Evolutionary conservation across 2,329 filamentous ascomycete genomes (phyloP), one percentile per base, ranked within the genome.

Genomic region (Claviceps africana): DNA sequence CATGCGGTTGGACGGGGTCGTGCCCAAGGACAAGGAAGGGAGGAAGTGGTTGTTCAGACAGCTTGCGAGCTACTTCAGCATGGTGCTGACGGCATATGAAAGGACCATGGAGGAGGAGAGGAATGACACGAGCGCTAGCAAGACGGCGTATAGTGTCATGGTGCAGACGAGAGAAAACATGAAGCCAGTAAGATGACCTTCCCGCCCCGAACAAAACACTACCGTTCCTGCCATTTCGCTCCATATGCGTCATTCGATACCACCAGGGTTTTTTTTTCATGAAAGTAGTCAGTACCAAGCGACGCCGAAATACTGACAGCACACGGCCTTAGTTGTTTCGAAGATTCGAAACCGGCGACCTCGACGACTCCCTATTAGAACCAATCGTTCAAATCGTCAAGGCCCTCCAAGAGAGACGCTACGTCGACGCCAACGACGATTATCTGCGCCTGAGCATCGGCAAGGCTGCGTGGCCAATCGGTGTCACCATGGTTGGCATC

Each of bases 401-500:
- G 62, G 86, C 89, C 28, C 88, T 91, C 4, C 93, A 98, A 69
- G 83, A 89, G 64, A 79, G 89, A 54, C 81, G 88, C 56, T 98
- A 98, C 64, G 91, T 98, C 47, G 87, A 96, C 69, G 93, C 93
- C 35, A 97, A 97, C 65, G 88, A 98, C 65, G 90, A 88, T 0
- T 98, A 98, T 67, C 73, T 98, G 55, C 78, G 88, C 51, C 74
- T 98, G 51, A 95, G 88, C 65, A 98, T 98, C 63, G 89, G 89
- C 57, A 95, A 95, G 72, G 90, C 89, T 59, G 93, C 93, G 17
- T 98, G 93, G 93, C 93, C 93, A 25, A 98, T 98, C 63, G 93
- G 93, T 70, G 93, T 98, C 40, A 98, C 93, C 67, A 98, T 97
- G 93, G 93, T 98, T 63, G 93, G 93, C 75, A 98, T 98, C 61